Conservation (phyloP, 495 filamentous ascomycete species). For the Articulospora tetracladia region DNA sequence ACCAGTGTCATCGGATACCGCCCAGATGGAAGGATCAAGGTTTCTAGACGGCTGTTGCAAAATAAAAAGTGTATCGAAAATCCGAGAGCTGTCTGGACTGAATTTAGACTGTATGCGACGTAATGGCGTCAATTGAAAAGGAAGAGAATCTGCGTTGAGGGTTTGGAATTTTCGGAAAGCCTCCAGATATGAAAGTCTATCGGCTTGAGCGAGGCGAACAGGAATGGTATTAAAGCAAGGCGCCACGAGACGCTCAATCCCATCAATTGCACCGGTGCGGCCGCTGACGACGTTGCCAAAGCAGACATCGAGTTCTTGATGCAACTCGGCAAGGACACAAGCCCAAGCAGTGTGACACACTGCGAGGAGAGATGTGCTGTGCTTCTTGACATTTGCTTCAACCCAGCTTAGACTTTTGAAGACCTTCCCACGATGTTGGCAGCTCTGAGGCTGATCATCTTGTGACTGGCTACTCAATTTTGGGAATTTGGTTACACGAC, state of each 20-base stretch:
- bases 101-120: constrained; percentile 53
- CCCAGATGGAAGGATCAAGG: constrained; percentile 61
- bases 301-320: constrained; percentile 60
- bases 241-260: constrained; percentile 67
- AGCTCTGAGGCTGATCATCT: neutral
- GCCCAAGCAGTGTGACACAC: constrained; percentile 70
- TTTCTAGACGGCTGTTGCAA: constrained; percentile 52
- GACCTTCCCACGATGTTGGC: constrained; percentile 13
- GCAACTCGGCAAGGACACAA: constrained; percentile 46
- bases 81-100: constrained; percentile 32
- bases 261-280: constrained; percentile 57
- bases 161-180: constrained; percentile 46
- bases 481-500: constrained; percentile 34
- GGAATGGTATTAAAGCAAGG: constrained; percentile 91
- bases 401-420: constrained; percentile 38
- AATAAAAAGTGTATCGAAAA: constrained; percentile 78
- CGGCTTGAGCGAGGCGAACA: constrained; percentile 48
- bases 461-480: neutral
- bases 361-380: constrained; percentile 58
- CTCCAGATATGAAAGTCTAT: constrained; percentile 22
- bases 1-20: constrained; percentile 59
- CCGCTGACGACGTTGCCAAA: constrained; percentile 81
- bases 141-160: constrained; percentile 51
- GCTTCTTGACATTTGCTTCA: constrained; percentile 39
- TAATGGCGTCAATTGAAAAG: constrained; percentile 66